Evolutionary conservation across 1,139 yeast species (phyloP).

Genomic region (Kodamaea arcana): DNA sequence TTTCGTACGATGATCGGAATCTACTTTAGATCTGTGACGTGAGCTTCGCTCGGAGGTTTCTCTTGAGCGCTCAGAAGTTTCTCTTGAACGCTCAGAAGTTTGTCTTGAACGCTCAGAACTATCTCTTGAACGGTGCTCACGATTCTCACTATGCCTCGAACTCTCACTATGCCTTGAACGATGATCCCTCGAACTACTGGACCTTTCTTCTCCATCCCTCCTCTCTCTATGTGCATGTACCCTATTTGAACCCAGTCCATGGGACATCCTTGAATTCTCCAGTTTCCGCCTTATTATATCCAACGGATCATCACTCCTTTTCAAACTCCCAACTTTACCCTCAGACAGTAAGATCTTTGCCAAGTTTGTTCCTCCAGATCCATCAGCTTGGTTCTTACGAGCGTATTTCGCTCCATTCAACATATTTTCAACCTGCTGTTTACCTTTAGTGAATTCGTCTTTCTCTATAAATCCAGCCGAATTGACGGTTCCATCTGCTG

Average conservation of each 20-base stretch:
- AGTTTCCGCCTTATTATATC: conserved; percentile 36
- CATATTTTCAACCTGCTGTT: conserved; percentile 31
- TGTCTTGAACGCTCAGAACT: no score
- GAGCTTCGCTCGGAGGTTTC: not conserved
- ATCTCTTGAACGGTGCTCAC: not conserved
- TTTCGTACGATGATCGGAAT: not conserved
- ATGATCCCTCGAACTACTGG: no score
- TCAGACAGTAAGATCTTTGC: conserved; percentile 17
- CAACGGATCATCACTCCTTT: conserved; percentile 52
- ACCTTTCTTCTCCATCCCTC: not conserved
- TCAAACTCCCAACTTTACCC: conserved; percentile 10
- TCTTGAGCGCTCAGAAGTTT: not conserved
- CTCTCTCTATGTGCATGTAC: conserved; percentile 7
- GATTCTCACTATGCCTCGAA: conserved; percentile 1
- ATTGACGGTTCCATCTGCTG: conserved; percentile 14
- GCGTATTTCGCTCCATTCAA: conserved; percentile 18
- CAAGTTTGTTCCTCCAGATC: conserved; percentile 11
- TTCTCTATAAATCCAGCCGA: conserved; percentile 32
- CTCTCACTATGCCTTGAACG: conserved; percentile 1
- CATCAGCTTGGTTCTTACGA: conserved; percentile 7
- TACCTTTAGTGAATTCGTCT: conserved; percentile 34
- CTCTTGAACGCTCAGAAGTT: no score
- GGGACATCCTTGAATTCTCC: not conserved
- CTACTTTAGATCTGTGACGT: conserved; percentile 5
- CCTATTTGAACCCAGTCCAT: no score